Percentiles rank a stretch among this genome's conserved stretches.
These are phyloP conservation scores for Malania oleifera DNA, from an alignment of 164 flowering plant species.

Conservation along the genomic window DNA sequence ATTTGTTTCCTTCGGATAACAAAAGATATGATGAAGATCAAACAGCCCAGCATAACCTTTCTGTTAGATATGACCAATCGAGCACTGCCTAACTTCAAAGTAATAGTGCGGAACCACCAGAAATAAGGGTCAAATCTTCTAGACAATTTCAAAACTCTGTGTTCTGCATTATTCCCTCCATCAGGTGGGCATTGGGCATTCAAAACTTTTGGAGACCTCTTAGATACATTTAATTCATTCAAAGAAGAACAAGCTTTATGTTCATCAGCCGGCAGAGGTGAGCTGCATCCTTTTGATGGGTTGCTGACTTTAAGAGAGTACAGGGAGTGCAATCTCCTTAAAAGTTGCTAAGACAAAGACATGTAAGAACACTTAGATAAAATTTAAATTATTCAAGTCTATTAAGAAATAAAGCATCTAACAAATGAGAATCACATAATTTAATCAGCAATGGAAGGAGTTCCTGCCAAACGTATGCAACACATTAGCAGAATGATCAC, in stretches of 20 bases:
- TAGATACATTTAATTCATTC: conserved; percentile 12
- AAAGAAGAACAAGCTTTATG: conserved; percentile 12
- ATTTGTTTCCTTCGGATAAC: conserved; percentile 33
- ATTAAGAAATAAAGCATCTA: no score
- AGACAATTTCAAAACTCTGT: conserved; percentile 28
- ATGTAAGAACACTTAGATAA: not conserved
- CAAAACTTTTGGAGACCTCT: conserved; percentile 14
- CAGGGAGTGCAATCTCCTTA: conserved; percentile 44
- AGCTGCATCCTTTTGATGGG: conserved; percentile 16
- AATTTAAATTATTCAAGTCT: no score
- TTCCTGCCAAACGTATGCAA: no score
- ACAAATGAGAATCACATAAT: no score
- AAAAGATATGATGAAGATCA: conserved; percentile 31
- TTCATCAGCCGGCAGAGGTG: conserved; percentile 13
- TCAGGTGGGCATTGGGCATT: conserved; percentile 2
- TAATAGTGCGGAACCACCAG: conserved; percentile 44
- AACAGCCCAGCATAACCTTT: conserved; percentile 34
- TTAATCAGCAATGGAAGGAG: no score
- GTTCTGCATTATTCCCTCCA: conserved; percentile 16
- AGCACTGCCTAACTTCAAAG: conserved; percentile 36
- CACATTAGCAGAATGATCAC: no score
- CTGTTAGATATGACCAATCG: conserved; percentile 32
- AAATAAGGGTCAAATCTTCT: conserved; percentile 23
- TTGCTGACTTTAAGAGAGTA: conserved; percentile 23
- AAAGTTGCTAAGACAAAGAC: conserved; percentile 27